Base-by-base conservation (phyloP, 208 protist genomes). In the Leishmania aethiopica region DNA sequence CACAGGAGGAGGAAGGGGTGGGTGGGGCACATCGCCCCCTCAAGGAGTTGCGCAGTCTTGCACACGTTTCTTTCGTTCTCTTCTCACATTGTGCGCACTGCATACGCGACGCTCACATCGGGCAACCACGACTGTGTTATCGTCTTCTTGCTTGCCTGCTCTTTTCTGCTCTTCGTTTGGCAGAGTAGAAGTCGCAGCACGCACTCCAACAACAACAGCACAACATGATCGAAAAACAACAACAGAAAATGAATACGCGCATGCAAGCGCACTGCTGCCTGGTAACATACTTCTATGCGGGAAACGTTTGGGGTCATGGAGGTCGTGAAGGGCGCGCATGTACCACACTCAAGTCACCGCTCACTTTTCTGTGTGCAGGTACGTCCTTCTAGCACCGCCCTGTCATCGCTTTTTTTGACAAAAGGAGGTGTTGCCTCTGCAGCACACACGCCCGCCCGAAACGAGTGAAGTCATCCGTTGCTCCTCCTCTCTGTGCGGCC, bases 11-110 rank as follows among this genome's bases (percentile, higher is more conserved):
- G 40, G 67, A 35, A 32, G 25, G 8, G 2, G 70, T 25, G 3
- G 10, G 42, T 37, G 22, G 25, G 8, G 10, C 70, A 74, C 70
- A 51, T n/a, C 22, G 13, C 10, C 42, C 11, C 67, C n/a, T n/a
- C 35, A 40, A 49, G 22, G 25, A 74, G 42, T 74, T 25, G 70
- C 45, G 45, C 70, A 47, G 32, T 74, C 22, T 37, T 45, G 28
- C 25, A 35, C 3, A 45, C 32, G 32, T 81, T 67, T 49, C 82
- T 84, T 75, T 81, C 81, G 60, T 69, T 71, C 82, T 32, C 42
- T 47, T 77, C 77, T 83, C 64, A 53, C 75, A 67, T 79, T 13
- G 32, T 51, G 37, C 28, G 15, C n/a, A 13, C 22, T 19, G 42
- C 13, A 19, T 74, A 5, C 35, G 11, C 22, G 10, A 22, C 45